These are phyloP conservation scores for Amanita pallidorosea DNA, from an alignment of 768 basidiomycete species.

Conservation along the genomic window DNA sequence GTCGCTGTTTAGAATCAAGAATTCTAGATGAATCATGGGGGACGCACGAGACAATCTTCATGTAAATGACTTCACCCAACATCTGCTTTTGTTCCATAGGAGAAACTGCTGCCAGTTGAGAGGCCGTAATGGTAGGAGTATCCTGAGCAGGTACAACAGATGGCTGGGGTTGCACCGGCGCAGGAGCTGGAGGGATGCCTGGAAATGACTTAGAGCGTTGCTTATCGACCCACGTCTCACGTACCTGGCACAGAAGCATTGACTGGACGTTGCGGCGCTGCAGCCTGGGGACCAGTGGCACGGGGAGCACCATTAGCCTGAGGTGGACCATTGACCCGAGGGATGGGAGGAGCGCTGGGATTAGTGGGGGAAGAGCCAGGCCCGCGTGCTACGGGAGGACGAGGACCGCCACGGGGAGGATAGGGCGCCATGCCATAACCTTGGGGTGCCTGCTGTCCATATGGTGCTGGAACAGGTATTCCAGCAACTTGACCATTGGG, in stretches of 20 bases:
- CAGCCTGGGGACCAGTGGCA: conserved; percentile 31
- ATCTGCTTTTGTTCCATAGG: conserved; percentile 97
- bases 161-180: conserved; percentile 33
- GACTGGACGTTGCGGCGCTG: conserved; percentile 19
- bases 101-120: conserved; percentile 47
- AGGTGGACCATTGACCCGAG: conserved; percentile 55
- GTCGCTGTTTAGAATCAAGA: conserved; percentile 3
- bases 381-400: conserved; percentile 55
- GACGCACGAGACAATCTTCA: conserved; percentile 75
- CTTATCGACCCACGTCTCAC: not conserved
- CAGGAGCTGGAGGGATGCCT: conserved; percentile 21
- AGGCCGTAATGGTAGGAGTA: conserved; percentile 32
- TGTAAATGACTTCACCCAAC: conserved; percentile 93
- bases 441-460: conserved; percentile 67
- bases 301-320: conserved; percentile 46
- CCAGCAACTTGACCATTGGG: conserved; percentile 66
- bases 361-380: conserved; percentile 63
- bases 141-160: conserved; percentile 26
- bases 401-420: conserved; percentile 48
- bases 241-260: conserved; percentile 25
- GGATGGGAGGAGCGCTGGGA: conserved; percentile 41
- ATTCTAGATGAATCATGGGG: conserved; percentile 7
- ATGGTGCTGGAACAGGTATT: conserved; percentile 67
- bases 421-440: conserved; percentile 64
- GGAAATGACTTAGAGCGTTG: not conserved